A percentile compares a stretch with the other conserved stretches of the same genome.
Conservation (phyloP, 768 basidiomycete species). For the Leccinellum rugosiceps region DNA sequence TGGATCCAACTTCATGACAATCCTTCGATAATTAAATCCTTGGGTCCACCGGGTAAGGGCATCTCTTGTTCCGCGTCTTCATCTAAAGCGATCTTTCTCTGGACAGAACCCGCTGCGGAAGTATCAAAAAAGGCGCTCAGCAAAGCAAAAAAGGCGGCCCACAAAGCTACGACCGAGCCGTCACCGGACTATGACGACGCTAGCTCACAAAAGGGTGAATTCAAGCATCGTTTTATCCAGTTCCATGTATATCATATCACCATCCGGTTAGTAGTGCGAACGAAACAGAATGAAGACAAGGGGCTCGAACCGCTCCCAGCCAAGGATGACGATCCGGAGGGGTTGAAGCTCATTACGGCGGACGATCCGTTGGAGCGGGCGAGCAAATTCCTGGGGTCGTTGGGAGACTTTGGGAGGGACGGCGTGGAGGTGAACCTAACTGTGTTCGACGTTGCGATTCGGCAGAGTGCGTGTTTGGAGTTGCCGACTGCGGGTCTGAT, state of each 20-base stretch:
- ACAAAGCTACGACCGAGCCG: slow-evolving; percentile 51
- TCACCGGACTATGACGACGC: slow-evolving; percentile 36
- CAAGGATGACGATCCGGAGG: slow-evolving; percentile 86
- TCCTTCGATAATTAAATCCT: slow-evolving; percentile 51
- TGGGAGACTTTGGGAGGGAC: slow-evolving; percentile 49
- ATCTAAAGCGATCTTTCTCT: neutral
- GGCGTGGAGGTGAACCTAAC: slow-evolving; percentile 71
- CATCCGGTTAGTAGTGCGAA: slow-evolving; percentile 22
- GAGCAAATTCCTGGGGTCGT: slow-evolving; percentile 61
- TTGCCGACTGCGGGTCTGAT: neutral
- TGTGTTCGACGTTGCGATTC: slow-evolving; percentile 77
- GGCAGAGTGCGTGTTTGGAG: slow-evolving; percentile 58
- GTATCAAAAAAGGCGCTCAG: slow-evolving; percentile 77
- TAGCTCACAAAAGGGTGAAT: slow-evolving; percentile 60
- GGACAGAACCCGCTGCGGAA: slow-evolving; percentile 18
- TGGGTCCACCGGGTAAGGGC: slow-evolving; percentile 36
- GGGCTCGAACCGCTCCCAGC: slow-evolving; percentile 53
- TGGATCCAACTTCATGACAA: slow-evolving; percentile 70
- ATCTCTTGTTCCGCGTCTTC: slow-evolving; percentile 29
- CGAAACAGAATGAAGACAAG: slow-evolving; percentile 56
- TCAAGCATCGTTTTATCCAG: slow-evolving; percentile 10
- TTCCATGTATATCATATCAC: slow-evolving; percentile 11
- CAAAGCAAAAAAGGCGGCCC: slow-evolving; percentile 80
- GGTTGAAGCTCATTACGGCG: slow-evolving; percentile 60
- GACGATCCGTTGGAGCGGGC: slow-evolving; percentile 74